Base-by-base conservation (phyloP, 192 early-diverging fungal genomes). In the Rhizoclosmatium globosum region DNA sequence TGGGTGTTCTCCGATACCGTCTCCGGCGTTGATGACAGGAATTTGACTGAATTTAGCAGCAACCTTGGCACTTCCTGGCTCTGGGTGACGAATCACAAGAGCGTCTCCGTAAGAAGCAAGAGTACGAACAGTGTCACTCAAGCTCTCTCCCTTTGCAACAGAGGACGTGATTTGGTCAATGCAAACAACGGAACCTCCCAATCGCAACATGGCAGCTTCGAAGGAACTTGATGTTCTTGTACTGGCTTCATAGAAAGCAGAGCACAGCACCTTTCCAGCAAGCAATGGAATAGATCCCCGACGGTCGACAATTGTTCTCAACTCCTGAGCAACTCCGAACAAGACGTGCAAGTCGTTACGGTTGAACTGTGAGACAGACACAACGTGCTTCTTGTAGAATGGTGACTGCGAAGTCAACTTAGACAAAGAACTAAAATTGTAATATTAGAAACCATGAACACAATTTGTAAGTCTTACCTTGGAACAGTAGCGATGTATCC, bases 1-100 rank as follows among this genome's bases (percentile, higher is more conserved):
- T 47, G 98, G 98, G 86, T 99, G 98, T 89, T 99, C 98, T 46
- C 98, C 98, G 47, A 91, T 89, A 64, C 98, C 98, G 81, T 99
- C 97, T 65, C 98, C 98, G 47, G 96, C 98, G 77, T 98, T 98
- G 83, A 99, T 94, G 21, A 99, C 88, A 3, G 98, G 98, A 17
- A 97, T 91, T 79, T 91, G 93, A 46, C 94, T 92, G 85, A 91
- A 94, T 81, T 93, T 96, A 44, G 98, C 93, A 39, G 95, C 98
- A 23, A 88, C 78, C 69, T 90, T 84, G 38, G 92, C 94, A 77
- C 92, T 94, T 43, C 96, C 97, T 23, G 94, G 92, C 71, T 94
- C 89, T 45, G 96, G 96, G 83, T 99, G 98, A 45, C 98, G 93
- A 79, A 99, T 90, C 2, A 95, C 90, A 74, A 99, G 94, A 56